These are phyloP conservation scores for Cyanidioschyzon merolae DNA, from an alignment of 23 red algal species.

Conservation along the genomic window DNA sequence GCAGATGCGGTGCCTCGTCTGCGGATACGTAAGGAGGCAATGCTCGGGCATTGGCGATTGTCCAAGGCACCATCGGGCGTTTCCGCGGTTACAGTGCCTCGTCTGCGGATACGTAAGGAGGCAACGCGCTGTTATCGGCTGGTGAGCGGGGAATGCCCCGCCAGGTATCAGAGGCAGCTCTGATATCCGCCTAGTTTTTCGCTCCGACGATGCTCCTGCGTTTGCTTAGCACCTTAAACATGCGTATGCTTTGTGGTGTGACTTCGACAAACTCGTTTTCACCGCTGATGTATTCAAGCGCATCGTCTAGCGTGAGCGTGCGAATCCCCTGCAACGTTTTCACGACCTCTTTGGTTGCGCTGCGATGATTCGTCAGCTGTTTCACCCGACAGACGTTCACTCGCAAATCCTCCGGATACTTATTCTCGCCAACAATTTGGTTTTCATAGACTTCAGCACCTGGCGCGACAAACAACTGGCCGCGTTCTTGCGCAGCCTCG, in stretches of 20 bases:
- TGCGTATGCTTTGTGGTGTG: constrained; percentile 50
- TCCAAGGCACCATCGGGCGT: too few relatives aligned
- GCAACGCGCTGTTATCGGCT: too few relatives aligned
- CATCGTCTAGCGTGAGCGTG: constrained; percentile 65
- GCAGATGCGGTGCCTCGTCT: too few relatives aligned
- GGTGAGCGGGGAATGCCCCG: too few relatives aligned
- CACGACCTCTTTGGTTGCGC: constrained; percentile 50
- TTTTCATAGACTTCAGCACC: constrained; percentile 69
- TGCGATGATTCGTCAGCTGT: constrained; percentile 65
- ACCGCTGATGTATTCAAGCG: constrained; percentile 73
- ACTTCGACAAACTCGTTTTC: constrained; percentile 64
- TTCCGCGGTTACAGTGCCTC: too few relatives aligned
- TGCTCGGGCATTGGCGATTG: too few relatives aligned
- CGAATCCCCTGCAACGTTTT: constrained; percentile 46
- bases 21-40: too few relatives aligned
- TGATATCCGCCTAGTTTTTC: background rate
- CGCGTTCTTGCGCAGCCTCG: constrained; percentile 68
- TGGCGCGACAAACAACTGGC: constrained; percentile 40
- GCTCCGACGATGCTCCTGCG: background rate
- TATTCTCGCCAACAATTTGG: constrained; percentile 74
- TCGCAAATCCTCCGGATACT: constrained; percentile 43
- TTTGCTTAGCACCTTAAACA: constrained; percentile 10
- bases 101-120: too few relatives aligned
- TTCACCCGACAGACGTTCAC: constrained; percentile 74
- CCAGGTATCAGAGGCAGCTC: too few relatives aligned